Evolutionary conservation across 176 grass and related monocot genomes (phyloP).

Genomic region (Musa acuminata): DNA sequence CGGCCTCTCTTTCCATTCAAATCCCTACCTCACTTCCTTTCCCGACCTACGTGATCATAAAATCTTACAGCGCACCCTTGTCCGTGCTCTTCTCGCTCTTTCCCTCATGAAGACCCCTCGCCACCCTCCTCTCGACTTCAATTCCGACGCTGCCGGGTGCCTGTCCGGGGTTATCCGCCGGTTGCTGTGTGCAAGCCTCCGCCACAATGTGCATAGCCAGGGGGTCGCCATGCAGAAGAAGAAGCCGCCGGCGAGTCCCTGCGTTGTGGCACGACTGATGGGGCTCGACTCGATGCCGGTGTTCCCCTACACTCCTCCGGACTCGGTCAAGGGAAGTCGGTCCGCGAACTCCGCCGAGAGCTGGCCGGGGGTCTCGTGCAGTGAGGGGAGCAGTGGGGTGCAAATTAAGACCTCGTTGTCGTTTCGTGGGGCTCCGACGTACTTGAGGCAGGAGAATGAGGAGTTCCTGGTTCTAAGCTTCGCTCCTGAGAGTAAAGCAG

Average conservation of each 20-base stretch:
- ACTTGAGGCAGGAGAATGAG: conserved; percentile 55
- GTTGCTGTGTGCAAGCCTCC: conserved; percentile 39
- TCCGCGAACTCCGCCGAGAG: conserved; percentile 38
- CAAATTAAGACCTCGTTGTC: conserved; percentile 16
- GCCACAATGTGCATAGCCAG: not conserved
- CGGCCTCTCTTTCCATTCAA: no score
- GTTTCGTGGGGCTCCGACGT: conserved; percentile 39
- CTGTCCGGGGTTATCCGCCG: conserved; percentile 40
- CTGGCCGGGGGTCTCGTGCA: conserved; percentile 13
- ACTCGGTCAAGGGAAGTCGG: conserved; percentile 28
- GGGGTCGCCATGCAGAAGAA: conserved; percentile 2
- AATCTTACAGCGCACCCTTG: no score
- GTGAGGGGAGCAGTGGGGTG: conserved; percentile 9
- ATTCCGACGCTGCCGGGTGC: conserved; percentile 10
- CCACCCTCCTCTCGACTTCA: conserved; percentile 19
- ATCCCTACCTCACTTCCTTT: not conserved
- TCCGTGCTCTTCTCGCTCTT: no score
- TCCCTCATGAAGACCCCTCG: conserved; percentile 42
- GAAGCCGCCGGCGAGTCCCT: conserved; percentile 28
- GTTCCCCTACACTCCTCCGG: not conserved
- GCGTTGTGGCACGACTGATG: conserved; percentile 78
- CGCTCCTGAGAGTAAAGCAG: conserved; percentile 31
- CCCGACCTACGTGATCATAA: no score
- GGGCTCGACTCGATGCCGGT: conserved; percentile 66
- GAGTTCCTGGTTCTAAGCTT: conserved; percentile 85